Conservation (phyloP, 345 rosid genomes). For the Citropsis articulata region DNA sequence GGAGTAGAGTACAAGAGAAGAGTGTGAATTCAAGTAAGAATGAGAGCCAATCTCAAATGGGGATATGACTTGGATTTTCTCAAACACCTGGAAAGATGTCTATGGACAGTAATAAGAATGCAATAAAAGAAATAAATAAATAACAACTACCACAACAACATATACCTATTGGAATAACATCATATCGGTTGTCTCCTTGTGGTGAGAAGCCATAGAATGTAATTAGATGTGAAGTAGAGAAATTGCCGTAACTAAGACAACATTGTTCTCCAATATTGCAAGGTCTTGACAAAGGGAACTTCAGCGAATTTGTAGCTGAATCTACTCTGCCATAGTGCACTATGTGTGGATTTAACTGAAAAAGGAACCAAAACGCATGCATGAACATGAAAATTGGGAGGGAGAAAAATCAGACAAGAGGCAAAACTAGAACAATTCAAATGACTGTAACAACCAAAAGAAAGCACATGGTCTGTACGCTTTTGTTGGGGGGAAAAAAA, state of each 20-base stretch:
- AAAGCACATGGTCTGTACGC: neutral
- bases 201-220: conserved; percentile 88
- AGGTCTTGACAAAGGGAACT: conserved; percentile 73
- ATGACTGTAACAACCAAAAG: neutral
- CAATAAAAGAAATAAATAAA: neutral
- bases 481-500: no score
- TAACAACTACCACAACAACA: neutral
- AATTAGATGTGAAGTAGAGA: conserved; percentile 74
- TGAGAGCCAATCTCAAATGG: neutral
- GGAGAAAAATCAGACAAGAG: neutral
- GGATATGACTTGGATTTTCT: neutral
- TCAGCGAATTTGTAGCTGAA: conserved; percentile 54
- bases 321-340: conserved; percentile 82
- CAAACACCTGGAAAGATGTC: neutral
- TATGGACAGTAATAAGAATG: neutral
- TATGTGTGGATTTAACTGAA: conserved; percentile 72
- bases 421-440: neutral
- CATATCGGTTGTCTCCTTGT: conserved; percentile 77
- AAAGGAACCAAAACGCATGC: conserved; percentile 14
- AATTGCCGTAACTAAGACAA: conserved; percentile 86
- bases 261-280: conserved; percentile 74
- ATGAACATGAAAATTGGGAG: neutral
- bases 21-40: neutral
- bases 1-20: neutral
- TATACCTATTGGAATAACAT: conserved; percentile 81